Percentiles rank a stretch among this genome's conserved stretches.
phyloP scores from a whole-genome alignment of 768 basidiomycete species.

The Neoboletus magnificus region DNA sequence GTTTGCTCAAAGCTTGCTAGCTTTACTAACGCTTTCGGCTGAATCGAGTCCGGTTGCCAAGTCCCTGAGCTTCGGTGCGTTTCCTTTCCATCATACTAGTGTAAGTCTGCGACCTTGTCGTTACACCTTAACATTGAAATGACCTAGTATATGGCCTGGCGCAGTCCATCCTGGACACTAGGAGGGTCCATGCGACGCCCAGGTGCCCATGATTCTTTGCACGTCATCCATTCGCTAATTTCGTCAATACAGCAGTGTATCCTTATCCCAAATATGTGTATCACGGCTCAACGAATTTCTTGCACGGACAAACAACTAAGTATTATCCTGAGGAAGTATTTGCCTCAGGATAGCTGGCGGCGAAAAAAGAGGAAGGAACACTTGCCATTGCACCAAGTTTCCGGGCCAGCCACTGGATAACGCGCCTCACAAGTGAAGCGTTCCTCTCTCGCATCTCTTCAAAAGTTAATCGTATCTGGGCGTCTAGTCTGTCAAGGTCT shows the following conservation, averaged over 20 bases:
- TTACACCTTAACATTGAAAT: too few relatives aligned
- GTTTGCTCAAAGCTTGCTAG: too few relatives aligned
- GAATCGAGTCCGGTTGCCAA: too few relatives aligned
- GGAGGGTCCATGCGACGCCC: too few relatives aligned
- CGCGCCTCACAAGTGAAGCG: background rate
- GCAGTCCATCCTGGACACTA: too few relatives aligned
- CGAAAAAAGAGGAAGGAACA: background rate
- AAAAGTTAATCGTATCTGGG: background rate
- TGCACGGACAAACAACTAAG: background rate
- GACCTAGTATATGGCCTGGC: too few relatives aligned
- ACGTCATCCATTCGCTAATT: background rate
- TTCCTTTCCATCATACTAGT: too few relatives aligned
- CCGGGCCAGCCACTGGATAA: slow-evolving; percentile 6
- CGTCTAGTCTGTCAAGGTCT: background rate
- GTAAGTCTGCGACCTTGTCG: too few relatives aligned
- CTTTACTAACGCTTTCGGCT: too few relatives aligned
- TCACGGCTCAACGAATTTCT: background rate
- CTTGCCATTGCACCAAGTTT: background rate
- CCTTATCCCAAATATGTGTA: background rate
- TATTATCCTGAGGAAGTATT: background rate
- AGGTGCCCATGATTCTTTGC: too few relatives aligned
- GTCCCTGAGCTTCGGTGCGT: too few relatives aligned
- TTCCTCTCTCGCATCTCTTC: slow-evolving; percentile 2
- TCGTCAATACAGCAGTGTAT: background rate
- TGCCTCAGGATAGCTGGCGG: background rate